Percentiles rank a stretch among this genome's conserved stretches.
phyloP scores from a whole-genome alignment of 2,329 filamentous ascomycete genomes.

The Pseudopyrenochaeta lycopersici region DNA sequence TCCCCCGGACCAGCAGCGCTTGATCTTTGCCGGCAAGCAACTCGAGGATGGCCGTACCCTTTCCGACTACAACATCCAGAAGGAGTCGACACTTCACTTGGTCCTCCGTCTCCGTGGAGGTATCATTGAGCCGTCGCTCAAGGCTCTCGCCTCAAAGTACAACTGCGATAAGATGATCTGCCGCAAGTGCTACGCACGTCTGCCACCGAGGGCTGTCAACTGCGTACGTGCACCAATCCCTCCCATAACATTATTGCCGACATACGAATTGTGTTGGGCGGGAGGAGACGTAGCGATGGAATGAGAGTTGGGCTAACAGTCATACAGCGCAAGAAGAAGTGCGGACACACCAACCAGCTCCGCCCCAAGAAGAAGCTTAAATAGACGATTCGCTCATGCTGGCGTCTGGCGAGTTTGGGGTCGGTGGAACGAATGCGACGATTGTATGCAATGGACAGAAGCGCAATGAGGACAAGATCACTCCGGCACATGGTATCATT shows the following conservation, averaged over 20 bases:
- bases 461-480: slow-evolving; percentile 32
- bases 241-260: not conserved
- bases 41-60: slow-evolving; percentile 97
- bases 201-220: slow-evolving; percentile 98
- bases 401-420: slow-evolving; percentile 46
- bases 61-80: slow-evolving; percentile 99
- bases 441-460: slow-evolving; percentile 38
- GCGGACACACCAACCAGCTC: slow-evolving; percentile 99
- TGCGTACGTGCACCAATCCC: slow-evolving; percentile 62
- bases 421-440: slow-evolving; percentile 41
- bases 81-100: slow-evolving; percentile 98
- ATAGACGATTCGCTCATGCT: slow-evolving; percentile 63
- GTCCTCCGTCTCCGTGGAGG: slow-evolving; percentile 99
- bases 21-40: slow-evolving; percentile 99
- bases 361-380: slow-evolving; percentile 99
- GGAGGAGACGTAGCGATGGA: not conserved
- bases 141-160: slow-evolving; percentile 98
- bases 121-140: slow-evolving; percentile 97
- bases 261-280: not conserved
- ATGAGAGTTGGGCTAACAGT: slow-evolving; percentile 24
- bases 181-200: slow-evolving; percentile 99
- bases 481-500: slow-evolving; percentile 37
- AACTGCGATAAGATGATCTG: slow-evolving; percentile 99
- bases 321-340: slow-evolving; percentile 83
- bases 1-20: slow-evolving; percentile 95